A percentile compares a stretch with the other conserved stretches of the same genome.
Conservation (phyloP, 768 basidiomycete species). For the Ramaria rubella region DNA sequence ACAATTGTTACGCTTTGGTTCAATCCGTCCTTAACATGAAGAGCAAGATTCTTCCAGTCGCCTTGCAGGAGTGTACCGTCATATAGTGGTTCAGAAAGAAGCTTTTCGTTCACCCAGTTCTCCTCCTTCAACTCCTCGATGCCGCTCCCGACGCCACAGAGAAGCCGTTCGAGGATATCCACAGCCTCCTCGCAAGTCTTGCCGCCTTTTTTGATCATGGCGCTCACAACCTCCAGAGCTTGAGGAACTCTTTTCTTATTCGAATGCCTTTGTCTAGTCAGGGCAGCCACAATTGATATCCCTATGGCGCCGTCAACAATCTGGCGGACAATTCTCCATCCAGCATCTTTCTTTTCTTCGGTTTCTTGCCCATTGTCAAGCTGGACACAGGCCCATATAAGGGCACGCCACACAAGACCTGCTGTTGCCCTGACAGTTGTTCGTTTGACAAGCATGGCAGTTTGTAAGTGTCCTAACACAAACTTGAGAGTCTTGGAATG, state of each 20-base stretch:
- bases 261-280: conserved; percentile 31
- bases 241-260: conserved; percentile 25
- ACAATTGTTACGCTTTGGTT: conserved; percentile 45
- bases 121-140: conserved; percentile 22
- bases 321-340: conserved; percentile 43
- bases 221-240: conserved; percentile 43
- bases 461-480: conserved; percentile 43
- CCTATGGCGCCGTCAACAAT: conserved; percentile 57
- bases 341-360: conserved; percentile 9
- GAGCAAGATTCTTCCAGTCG: conserved; percentile 43
- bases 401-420: conserved; percentile 50
- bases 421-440: conserved; percentile 54
- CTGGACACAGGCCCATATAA: conserved; percentile 16
- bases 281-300: conserved; percentile 46
- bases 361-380: conserved; percentile 9
- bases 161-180: conserved; percentile 40
- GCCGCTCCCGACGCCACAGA: conserved; percentile 9
- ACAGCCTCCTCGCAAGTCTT: conserved; percentile 49
- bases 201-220: conserved; percentile 52
- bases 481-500: conserved; percentile 27
- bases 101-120: conserved; percentile 40
- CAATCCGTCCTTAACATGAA: conserved; percentile 44
- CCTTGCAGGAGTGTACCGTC: conserved; percentile 48
- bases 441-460: conserved; percentile 56
- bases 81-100: conserved; percentile 50